Conservation (phyloP, 352 stramenopile species). For the Aphanomyces cochlioides region DNA sequence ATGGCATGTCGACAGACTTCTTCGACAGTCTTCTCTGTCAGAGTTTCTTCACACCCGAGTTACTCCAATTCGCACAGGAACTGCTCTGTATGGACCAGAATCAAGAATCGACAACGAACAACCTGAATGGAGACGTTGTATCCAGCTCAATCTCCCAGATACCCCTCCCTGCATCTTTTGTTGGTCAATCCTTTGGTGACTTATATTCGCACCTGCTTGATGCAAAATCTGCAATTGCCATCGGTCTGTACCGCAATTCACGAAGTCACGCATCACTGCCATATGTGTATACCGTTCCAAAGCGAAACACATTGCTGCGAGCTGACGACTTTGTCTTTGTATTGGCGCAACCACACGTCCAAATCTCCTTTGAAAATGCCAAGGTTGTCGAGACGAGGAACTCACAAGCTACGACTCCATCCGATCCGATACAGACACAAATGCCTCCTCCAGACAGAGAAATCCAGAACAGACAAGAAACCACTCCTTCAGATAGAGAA, state of each 20-base stretch:
- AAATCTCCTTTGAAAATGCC: slow-evolving; percentile 22
- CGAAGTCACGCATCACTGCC: slow-evolving; percentile 41
- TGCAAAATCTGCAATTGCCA: slow-evolving; percentile 45
- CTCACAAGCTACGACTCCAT: no score
- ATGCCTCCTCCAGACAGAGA: no score
- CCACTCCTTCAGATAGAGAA: no score
- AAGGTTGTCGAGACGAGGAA: background rate
- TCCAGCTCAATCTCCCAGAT: slow-evolving; percentile 58
- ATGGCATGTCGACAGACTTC: slow-evolving; percentile 56
- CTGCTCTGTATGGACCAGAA: slow-evolving; percentile 64
- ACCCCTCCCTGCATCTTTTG: slow-evolving; percentile 42
- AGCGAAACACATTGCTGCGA: slow-evolving; percentile 42
- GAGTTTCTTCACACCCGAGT: slow-evolving; percentile 59
- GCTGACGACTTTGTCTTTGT: slow-evolving; percentile 58
- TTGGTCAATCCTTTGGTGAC: slow-evolving; percentile 47
- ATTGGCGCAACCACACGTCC: slow-evolving; percentile 44
- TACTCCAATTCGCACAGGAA: slow-evolving; percentile 59
- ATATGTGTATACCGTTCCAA: slow-evolving; percentile 53
- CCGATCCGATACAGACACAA: no score
- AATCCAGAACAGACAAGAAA: no score
- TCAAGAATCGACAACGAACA: background rate
- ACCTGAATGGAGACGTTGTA: slow-evolving; percentile 6
- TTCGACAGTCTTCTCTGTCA: slow-evolving; percentile 75
- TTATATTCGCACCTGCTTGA: slow-evolving; percentile 49
- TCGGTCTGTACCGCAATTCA: slow-evolving; percentile 50